Percentiles rank a stretch among this genome's conserved stretches.
phyloP scores from a whole-genome alignment of 306 rosid genomes.

The Cucurbita ficifolia region DNA sequence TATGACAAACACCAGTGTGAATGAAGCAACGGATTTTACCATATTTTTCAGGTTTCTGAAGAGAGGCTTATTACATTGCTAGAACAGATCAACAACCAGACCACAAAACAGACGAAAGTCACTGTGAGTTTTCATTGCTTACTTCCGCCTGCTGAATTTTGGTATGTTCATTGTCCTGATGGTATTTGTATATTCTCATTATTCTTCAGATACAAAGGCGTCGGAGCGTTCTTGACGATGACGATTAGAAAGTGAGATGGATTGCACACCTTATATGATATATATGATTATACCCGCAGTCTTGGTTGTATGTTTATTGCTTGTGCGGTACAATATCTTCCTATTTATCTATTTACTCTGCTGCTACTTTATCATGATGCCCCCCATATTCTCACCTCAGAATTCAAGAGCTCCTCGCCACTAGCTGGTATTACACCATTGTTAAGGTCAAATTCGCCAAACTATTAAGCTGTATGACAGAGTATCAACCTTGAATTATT shows the following conservation, averaged over 20 bases:
- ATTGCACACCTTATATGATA: slow-evolving; percentile 3
- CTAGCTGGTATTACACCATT: not conserved
- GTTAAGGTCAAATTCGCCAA: not conserved
- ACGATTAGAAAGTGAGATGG: slow-evolving; percentile 38
- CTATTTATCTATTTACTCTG: not conserved
- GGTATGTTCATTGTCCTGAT: not conserved
- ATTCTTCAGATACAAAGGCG: slow-evolving; percentile 83
- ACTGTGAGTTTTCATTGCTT: slow-evolving; percentile 40
- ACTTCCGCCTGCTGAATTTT: not conserved
- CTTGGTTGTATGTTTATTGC: not conserved
- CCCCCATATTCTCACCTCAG: not conserved
- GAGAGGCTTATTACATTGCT: slow-evolving; percentile 82
- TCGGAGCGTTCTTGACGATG: slow-evolving; percentile 87
- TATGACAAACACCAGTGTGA: not conserved
- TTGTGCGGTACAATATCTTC: not conserved
- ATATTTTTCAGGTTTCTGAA: slow-evolving; percentile 60
- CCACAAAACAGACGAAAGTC: slow-evolving; percentile 82
- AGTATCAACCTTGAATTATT: not conserved
- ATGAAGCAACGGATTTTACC: not conserved
- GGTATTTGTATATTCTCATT: not conserved
- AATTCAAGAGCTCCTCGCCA: not conserved
- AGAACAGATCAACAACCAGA: slow-evolving; percentile 92
- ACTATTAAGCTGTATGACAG: not conserved
- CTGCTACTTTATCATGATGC: not conserved
- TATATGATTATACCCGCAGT: slow-evolving; percentile 8